Evolutionary conservation across 768 basidiomycete species (phyloP), one percentile per base, ranked within the genome.

Genomic region (Macrocybe gigantea): DNA sequence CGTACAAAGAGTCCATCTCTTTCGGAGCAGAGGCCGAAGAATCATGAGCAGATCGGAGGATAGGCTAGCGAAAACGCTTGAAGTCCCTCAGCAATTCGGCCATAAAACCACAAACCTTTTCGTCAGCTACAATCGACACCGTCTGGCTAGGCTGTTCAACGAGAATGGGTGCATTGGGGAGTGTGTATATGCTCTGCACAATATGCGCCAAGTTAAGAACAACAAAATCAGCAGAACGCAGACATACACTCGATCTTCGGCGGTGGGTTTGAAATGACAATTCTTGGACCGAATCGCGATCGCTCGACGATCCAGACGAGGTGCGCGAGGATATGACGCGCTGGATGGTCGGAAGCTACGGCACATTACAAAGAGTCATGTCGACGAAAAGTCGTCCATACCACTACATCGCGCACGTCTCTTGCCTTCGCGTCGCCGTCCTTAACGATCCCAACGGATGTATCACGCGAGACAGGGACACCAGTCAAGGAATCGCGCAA

Each of bases 101-200:
- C 34, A 36, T 33, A 6, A 13, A 29, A 12, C 30, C 33, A 42
- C 48, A 44, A 44, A 41, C 37, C 13, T 44, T 44, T 47, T 50
- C 49, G 11, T 52, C 41, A 4, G 22, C 1, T 22, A 22, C 22
- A 22, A 22, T 22, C 22, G 22, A 4, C 22, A 22, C 22, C 22
- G 22, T 1, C 22, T 22, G 22, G 22, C 22, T 4, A 22, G 22
- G 22, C 22, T 22, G 22, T 15, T 59, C 54, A 11, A 64, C 52
- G 5, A 41, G 6, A 29, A 67, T 61, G 29, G 61, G 61, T 6
- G 49, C 52, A 45, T 64, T 63, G 0, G 64, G 64, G 6, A 64
- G 56, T 33, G 47, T 62, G 49, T 64, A 68, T 7, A 68, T 49
- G 32, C 55, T 60, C 65, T 66, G 42, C 12, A 7, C 14, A 15